Evolutionary conservation across 345 rosid genomes (phyloP), one percentile per base, ranked within the genome.

Genomic region (Excoecaria cochinchinensis): DNA sequence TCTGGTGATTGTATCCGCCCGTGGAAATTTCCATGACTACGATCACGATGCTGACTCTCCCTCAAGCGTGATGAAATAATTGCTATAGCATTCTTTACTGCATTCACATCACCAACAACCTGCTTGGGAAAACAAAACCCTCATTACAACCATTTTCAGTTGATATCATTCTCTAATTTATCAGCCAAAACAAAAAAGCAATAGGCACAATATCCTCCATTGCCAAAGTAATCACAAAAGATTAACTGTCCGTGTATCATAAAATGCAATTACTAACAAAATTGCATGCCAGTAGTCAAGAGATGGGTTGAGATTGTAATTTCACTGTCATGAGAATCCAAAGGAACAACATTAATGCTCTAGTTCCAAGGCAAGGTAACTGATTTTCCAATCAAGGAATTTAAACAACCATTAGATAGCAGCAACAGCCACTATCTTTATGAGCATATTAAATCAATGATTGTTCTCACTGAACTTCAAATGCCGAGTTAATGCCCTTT

Each of bases 11-110:
- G 95, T 53, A 75, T 6, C 77, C 95, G 83, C 69, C 97, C 97
- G 74, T 86, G 96, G 73, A 93, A 85, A 82, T 70, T 70, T 31
- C 62, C 73, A 31, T 92, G 81, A 87, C 85, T 85, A 70, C 95
- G 92, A 71, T 93, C 97, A 74, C 98, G 95, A 85, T 93, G 98
- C 69, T 96, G 99, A 80, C 99, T 93, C 90, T 93, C 99, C 83
- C 94, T 85, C 83, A 96, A 80, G 73, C 97, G 97, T 3, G 91
- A 87, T 59, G 98, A 90, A 76, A 96, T 90, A 69, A 84, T 80
- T 4, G 85, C 81, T 79, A 96, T 50, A 72, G 99, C 97, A 82
- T 87, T 91, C 83, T 90, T 96, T 55, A 93, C 99, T 22, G 86
- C 86, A 79, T 81, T 79, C n/a, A 76, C 79, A 57, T 93, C 99